Evolutionary conservation across 305 asterid species (phyloP), one percentile per base, ranked within the genome.

Genomic region (Fraxinus angustifolia): DNA sequence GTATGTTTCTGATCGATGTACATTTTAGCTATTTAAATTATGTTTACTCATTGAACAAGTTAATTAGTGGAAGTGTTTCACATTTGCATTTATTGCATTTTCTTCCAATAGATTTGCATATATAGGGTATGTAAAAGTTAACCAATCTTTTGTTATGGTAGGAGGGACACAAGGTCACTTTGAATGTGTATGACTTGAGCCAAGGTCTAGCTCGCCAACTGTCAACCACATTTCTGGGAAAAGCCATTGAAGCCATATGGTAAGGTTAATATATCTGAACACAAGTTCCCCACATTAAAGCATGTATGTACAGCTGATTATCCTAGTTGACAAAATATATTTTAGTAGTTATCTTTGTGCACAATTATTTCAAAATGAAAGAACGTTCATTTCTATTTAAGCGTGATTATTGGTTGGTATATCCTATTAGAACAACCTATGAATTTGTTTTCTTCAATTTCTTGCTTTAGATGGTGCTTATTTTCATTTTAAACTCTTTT

Each of bases 241-340:
- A 96, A 90, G 87, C 90, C 35, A 96, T 96, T 78, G 98, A 93
- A 84, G 99, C 90, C 84, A 91, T 93, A 90, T 96, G 98, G 99
- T 96, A 87, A 84, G 91, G 17, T 65, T 65, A 19, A 23, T 26
- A 28, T 67, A 8, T 60, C 33, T 21, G 73, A 28, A 11, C 73
- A 28, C 36, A 3, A 65, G 72, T 26, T 2, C n/a, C 72, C n/a
- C 10, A 8, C 34, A 23, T 65, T 10, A 8, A 23, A 60, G 72
- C 34, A 65, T 8, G 34, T 28, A 65, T 65, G 17, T 10, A 26
- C 73, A 11, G 34, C 2, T 26, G 17, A 65, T 11, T 67, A 26
- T 67, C 73, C 36, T 67, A n/a, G 16, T 67, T 11, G 26, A 65
- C 30, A 60, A 60, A 60, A 21, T 53, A 60, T 21, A 21, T 12